A percentile compares a stretch with the other conserved stretches of the same genome.
Conservation (phyloP, 225 moss, liverwort and hornwort genomes). For the Physcomitrellopsis africana region DNA sequence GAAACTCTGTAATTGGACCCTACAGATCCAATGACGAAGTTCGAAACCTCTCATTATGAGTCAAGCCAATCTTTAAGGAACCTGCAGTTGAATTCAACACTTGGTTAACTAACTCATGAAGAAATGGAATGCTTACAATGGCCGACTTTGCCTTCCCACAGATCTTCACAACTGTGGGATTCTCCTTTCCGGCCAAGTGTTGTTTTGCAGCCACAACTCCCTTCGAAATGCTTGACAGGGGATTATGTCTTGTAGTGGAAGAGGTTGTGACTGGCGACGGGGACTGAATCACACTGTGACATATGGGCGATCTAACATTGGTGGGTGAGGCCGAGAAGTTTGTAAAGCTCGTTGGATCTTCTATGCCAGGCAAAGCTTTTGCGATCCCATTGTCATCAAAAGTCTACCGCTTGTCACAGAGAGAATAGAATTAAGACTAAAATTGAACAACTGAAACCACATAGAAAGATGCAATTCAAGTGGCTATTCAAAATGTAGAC, state of each 20-base stretch:
- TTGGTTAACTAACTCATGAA: not conserved
- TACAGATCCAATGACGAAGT: too few species aligned
- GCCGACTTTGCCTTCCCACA: slow-evolving; percentile 28
- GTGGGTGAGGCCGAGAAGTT: not conserved
- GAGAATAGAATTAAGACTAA: too few species aligned
- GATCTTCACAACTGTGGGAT: slow-evolving; percentile 18
- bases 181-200: slow-evolving; percentile 19
- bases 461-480: too few species aligned
- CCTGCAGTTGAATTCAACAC: too few species aligned
- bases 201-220: slow-evolving; percentile 26
- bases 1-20: too few species aligned
- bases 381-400: slow-evolving; percentile 25
- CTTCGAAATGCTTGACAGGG: slow-evolving; percentile 17
- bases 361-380: slow-evolving; percentile 12
- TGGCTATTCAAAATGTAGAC: too few species aligned
- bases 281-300: slow-evolving; percentile 17
- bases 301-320: slow-evolving; percentile 15
- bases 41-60: not conserved
- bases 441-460: not conserved
- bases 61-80: too few species aligned
- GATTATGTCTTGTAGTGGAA: not conserved
- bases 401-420: not conserved
- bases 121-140: slow-evolving; percentile 14
- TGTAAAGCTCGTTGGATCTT: not conserved
- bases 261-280: not conserved